Evolutionary conservation across 805 yeast genomes (phyloP), one percentile per base, ranked within the genome.

Genomic region (Kazachstania bromeliacearum): DNA sequence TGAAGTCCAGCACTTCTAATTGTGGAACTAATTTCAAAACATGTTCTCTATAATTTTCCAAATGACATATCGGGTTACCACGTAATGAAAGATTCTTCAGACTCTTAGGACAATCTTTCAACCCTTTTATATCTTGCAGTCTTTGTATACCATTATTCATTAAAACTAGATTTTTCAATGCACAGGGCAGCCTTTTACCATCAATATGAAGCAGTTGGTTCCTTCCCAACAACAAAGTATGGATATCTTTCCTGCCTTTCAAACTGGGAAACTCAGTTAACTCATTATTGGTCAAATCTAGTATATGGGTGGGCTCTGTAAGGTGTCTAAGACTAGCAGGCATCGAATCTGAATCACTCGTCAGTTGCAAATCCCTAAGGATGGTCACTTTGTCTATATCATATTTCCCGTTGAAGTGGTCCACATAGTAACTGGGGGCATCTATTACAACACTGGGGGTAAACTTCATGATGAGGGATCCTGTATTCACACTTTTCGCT

Each of bases 231-330:
- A 87, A 62, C 2, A 89, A 47, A 0, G 79, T 71, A 30, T 66
- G 55, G 5, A 57, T 46, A 42, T 67, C 34, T 72, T 49, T 27
- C 66, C 68, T 22, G 37, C 34, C 28, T 70, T 50, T 15, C 40
- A 49, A 0, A 79, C 84, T 25, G 72, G 64, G 49, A 63, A 89
- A 45, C 2, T 64, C 66, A 1, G 67, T 57, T n/a, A 89, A 59
- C 23, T 74, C 79, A 57, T 89, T 89, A 50, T 80, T 78, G 1
- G 89, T 74, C 22, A 89, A 52, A 54, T 89, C 96, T 3, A 89
- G 58, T 68, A 73, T 41, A 68, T 78, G 53, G 59, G 64, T 28
- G 50, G 62, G 53, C 68, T 73, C 36, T 50, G 55, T 48, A 0
- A 74, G 60, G 3, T 71, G 56, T 26, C 63, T 58, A 8, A 64